These are phyloP conservation scores for Naganishia cerealis DNA, from an alignment of 1,284 basidiomycete species.

Conservation along the genomic window DNA sequence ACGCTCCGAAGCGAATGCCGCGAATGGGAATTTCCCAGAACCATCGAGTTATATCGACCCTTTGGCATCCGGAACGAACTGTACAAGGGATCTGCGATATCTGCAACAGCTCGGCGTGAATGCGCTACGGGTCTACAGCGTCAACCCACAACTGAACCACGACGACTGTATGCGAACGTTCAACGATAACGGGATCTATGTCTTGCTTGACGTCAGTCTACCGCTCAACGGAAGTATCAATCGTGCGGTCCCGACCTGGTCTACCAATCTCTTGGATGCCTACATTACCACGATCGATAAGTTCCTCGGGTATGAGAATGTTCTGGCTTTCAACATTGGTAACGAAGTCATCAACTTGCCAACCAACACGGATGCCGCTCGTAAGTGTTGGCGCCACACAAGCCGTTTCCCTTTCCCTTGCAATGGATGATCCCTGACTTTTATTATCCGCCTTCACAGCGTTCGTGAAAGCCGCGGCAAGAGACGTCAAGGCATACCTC, in stretches of 20 bases:
- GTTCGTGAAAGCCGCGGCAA: slow-evolving; percentile 85
- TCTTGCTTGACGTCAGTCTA: slow-evolving; percentile 81
- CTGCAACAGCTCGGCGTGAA: slow-evolving; percentile 61
- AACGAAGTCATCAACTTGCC: slow-evolving; percentile 75
- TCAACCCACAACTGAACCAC: slow-evolving; percentile 77
- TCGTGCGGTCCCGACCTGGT: slow-evolving; percentile 73
- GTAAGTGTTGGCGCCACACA: slow-evolving; percentile 38
- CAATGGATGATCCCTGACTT: neutral
- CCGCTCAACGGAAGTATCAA: slow-evolving; percentile 85
- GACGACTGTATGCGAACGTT: slow-evolving; percentile 80
- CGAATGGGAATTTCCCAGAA: slow-evolving; percentile 66
- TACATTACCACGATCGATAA: slow-evolving; percentile 75
- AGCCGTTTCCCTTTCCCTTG: neutral
- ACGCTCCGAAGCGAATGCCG: slow-evolving; percentile 59
- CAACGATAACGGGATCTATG: slow-evolving; percentile 77
- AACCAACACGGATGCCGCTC: slow-evolving; percentile 65
- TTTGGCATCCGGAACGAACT: slow-evolving; percentile 67
- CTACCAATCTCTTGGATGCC: slow-evolving; percentile 74
- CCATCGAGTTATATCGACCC: slow-evolving; percentile 65
- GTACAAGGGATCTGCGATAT: slow-evolving; percentile 74
- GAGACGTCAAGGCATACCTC: slow-evolving; percentile 81
- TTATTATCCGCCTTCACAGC: slow-evolving; percentile 48
- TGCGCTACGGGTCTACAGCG: slow-evolving; percentile 78
- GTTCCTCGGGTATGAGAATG: slow-evolving; percentile 79
- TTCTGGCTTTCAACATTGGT: slow-evolving; percentile 78